Evolutionary conservation across 768 basidiomycete genomes (phyloP), one percentile per base, ranked within the genome.

Genomic region (Tylopilus sp.): DNA sequence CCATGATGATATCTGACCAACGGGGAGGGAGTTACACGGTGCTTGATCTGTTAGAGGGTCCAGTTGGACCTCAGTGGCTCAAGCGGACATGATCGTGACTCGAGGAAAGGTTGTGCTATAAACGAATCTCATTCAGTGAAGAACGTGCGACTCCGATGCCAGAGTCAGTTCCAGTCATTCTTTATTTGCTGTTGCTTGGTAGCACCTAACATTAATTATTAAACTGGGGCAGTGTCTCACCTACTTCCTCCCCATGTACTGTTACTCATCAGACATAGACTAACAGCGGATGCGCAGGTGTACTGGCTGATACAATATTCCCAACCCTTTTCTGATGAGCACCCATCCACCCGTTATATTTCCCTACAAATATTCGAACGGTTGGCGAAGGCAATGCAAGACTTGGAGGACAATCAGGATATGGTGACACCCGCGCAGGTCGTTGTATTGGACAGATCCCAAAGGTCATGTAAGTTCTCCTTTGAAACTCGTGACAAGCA

Each of bases 241-340:
- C 4, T 89, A 87, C 66, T 95, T 95, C 75, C 84, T 95, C 70
- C 88, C 83, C 2, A 82, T 85, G 0, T 97, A 87, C 63, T 89
- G 89, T 67, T 91, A 85, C 68, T 90, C 91, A n/a, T 85, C 86
- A 0, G 66, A 78, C 6, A 58, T 59, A 18, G 89, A 95, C 60
- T 93, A 97, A 68, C 67, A 77, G n/a, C 69, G 79, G n/a, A 84
- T 97, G 76, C 78, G 77, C 65, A 80, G 75, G 75, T 64, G 33
- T 6, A 57, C 47, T n/a, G n/a, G 48, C 4, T 23, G 3, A 9
- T 25, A 8, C 8, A 15, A n/a, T n/a, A n/a, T n/a, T n/a, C n/a
- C n/a, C n/a, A n/a, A 9, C 12, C 15, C 13, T 12, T 31, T 3
- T 11, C 15, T 31, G 31, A 31, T 15, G 5, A 5, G 13, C n/a